These are phyloP conservation scores for Limnomonas spitsbergensis DNA, from an alignment of 139 green algal genomes.

Conservation along the genomic window DNA sequence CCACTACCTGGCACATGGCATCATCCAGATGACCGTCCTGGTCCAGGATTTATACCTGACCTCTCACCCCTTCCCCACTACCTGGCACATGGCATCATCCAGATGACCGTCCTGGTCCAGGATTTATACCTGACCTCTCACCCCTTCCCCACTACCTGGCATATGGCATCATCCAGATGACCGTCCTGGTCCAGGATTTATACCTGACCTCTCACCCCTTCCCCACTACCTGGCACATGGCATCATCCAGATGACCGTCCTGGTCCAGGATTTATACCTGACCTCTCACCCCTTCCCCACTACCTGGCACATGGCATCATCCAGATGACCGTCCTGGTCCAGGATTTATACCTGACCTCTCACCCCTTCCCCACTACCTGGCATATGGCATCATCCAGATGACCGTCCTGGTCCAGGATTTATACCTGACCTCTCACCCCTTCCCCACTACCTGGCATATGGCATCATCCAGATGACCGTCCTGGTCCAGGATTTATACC, in stretches of 20 bases:
- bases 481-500: no score
- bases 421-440: no score
- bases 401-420: background rate
- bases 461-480: background rate
- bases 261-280: background rate
- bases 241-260: slow-evolving; percentile 17
- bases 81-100: slow-evolving; percentile 17
- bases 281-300: no score
- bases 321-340: background rate
- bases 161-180: slow-evolving; percentile 19
- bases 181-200: background rate
- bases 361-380: no score
- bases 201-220: no score
- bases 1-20: slow-evolving; percentile 1
- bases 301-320: slow-evolving; percentile 16
- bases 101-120: background rate
- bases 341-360: no score
- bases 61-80: no score
- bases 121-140: no score
- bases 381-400: slow-evolving; percentile 21
- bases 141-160: no score
- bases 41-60: background rate
- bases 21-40: background rate
- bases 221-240: slow-evolving; percentile 5
- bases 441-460: background rate